phyloP scores from a whole-genome alignment of 495 filamentous ascomycete species.

The Aspergillus biplanus region DNA sequence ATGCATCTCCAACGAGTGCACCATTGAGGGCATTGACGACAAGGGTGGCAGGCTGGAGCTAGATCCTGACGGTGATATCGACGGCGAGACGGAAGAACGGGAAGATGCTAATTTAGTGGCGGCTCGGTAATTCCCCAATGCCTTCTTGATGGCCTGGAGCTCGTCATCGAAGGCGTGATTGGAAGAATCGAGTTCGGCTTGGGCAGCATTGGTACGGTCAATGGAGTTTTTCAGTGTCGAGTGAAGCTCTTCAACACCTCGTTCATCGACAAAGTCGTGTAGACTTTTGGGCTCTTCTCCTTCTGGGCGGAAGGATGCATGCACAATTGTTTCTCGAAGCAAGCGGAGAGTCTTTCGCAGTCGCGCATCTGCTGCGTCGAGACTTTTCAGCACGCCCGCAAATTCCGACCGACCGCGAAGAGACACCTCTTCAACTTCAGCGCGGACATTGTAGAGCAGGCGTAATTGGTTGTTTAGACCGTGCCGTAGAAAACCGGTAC shows the following conservation, averaged over 20 bases:
- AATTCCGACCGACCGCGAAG: conserved; percentile 60
- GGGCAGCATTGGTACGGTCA: conserved; percentile 55
- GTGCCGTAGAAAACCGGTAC: conserved; percentile 73
- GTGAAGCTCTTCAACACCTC: conserved; percentile 70
- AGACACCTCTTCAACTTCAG: conserved; percentile 59
- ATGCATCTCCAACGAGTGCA: conserved; percentile 73
- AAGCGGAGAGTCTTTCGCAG: conserved; percentile 72
- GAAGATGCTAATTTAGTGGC: conserved; percentile 47
- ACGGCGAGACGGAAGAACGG: conserved; percentile 43
- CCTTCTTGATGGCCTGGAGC: conserved; percentile 62
- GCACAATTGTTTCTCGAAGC: conserved; percentile 72
- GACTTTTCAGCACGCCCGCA: conserved; percentile 61
- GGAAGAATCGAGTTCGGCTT: conserved; percentile 54
- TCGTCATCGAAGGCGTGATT: conserved; percentile 58
- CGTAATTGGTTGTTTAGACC: conserved; percentile 74
- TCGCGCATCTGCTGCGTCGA: conserved; percentile 75
- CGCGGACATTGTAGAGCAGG: conserved; percentile 68
- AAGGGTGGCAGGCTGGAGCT: conserved; percentile 41
- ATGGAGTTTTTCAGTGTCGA: conserved; percentile 70
- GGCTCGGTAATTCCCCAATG: conserved; percentile 51
- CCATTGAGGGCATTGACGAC: conserved; percentile 65
- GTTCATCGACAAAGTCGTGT: conserved; percentile 89
- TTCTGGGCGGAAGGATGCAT: conserved; percentile 70
- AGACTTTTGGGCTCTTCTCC: conserved; percentile 70
- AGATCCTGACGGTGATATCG: conserved; percentile 38